Percentiles rank a stretch among this genome's conserved stretches.
Evolutionary conservation across 192 early-diverging fungal genomes (phyloP).

Genomic region (Phycomyces nitens): DNA sequence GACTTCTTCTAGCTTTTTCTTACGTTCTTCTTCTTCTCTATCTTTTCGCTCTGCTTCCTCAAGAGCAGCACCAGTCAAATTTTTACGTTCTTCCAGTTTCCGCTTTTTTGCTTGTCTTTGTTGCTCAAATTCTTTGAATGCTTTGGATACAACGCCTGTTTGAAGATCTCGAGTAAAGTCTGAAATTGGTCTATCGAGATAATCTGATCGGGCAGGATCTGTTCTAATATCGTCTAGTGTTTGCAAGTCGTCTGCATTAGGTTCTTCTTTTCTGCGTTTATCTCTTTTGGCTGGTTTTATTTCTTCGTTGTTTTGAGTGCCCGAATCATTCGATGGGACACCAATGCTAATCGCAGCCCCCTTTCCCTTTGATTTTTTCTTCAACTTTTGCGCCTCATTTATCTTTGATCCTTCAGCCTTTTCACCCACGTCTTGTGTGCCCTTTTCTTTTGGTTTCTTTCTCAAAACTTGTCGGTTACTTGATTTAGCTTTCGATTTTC

Average conservation of each 20-base stretch:
- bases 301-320: too few species aligned
- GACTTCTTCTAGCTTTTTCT: slow-evolving; percentile 11
- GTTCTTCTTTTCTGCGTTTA: neutral
- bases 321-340: too few species aligned
- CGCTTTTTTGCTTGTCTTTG: neutral
- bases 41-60: neutral
- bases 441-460: neutral
- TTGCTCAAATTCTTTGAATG: slow-evolving; percentile 26
- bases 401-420: neutral
- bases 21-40: slow-evolving; percentile 3
- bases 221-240: slow-evolving; percentile 24
- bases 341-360: too few species aligned
- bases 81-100: slow-evolving; percentile 4
- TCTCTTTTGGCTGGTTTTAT: too few species aligned
- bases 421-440: neutral
- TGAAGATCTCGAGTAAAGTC: slow-evolving; percentile 19
- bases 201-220: slow-evolving; percentile 8
- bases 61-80: neutral
- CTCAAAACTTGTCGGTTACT: neutral
- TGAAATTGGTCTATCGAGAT: slow-evolving; percentile 18
- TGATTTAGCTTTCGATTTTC: neutral
- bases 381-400: too few species aligned
- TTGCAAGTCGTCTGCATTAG: neutral
- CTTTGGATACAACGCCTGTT: slow-evolving; percentile 26
- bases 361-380: too few species aligned